Conservation (phyloP, 2,329 filamentous ascomycete species). For the Pyrenochaeta sp. region DNA sequence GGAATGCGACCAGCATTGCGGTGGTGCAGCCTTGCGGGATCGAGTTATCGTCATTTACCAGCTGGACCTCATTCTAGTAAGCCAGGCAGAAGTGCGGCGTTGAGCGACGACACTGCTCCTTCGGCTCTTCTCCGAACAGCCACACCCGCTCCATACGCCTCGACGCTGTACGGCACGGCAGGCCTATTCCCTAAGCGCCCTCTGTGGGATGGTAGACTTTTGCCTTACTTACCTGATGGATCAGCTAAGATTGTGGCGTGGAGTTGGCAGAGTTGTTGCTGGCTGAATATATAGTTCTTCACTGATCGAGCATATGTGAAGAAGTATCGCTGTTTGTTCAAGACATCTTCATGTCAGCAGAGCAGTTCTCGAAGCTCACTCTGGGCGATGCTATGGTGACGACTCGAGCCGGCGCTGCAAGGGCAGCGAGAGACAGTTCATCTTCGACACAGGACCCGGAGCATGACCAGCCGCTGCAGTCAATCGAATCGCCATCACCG, state of each 20-base stretch:
- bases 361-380: conserved; percentile 47
- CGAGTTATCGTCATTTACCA: conserved; percentile 13
- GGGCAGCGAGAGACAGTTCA: conserved; percentile 30
- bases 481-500: conserved; percentile 25
- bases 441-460: conserved; percentile 24
- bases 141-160: conserved; percentile 37
- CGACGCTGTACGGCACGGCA: conserved; percentile 41
- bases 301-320: conserved; percentile 15
- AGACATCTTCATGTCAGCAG: conserved; percentile 43
- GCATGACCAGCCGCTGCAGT: conserved; percentile 30
- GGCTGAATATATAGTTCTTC: conserved; percentile 41
- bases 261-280: conserved; percentile 20
- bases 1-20: too few species aligned
- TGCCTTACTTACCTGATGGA: conserved; percentile 28
- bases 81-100: conserved; percentile 35
- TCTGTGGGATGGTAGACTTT: conserved; percentile 30
- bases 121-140: conserved; percentile 36
- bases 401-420: conserved; percentile 45
- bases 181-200: conserved; percentile 40
- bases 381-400: conserved; percentile 48
- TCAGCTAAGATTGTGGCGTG: conserved; percentile 40
- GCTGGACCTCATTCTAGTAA: conserved; percentile 21
- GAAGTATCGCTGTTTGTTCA: conserved; percentile 19
- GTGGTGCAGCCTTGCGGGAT: too few species aligned
- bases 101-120: conserved; percentile 19